These are phyloP conservation scores for Malbranchea zuffiana DNA, from an alignment of 2,329 filamentous ascomycete genomes.

Conservation along the genomic window DNA sequence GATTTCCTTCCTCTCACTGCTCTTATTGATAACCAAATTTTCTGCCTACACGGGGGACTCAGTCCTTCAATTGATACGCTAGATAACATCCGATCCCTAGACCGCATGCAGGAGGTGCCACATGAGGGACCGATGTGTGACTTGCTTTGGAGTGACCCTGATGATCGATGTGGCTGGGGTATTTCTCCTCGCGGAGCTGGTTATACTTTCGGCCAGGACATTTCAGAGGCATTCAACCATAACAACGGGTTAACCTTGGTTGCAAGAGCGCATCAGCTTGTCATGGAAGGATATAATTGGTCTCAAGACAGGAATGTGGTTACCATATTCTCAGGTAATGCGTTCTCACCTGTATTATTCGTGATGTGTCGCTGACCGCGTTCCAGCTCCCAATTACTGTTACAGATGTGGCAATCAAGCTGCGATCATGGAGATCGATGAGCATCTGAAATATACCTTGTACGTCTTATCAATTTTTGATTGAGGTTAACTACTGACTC, in stretches of 20 bases:
- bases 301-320: slow-evolving; percentile 92
- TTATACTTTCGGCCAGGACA: slow-evolving; percentile 56
- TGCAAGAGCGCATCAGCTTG: slow-evolving; percentile 61
- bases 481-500: slow-evolving; percentile 3
- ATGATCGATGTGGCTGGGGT: slow-evolving; percentile 60
- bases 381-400: slow-evolving; percentile 87
- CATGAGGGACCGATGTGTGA: slow-evolving; percentile 70
- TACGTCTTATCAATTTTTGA: slow-evolving; percentile 45
- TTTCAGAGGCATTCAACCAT: slow-evolving; percentile 66
- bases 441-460: slow-evolving; percentile 99
- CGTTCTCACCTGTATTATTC: too few species aligned
- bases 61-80: slow-evolving; percentile 63
- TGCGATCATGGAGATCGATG: slow-evolving; percentile 99
- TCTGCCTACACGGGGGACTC: slow-evolving; percentile 62
- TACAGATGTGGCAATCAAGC: slow-evolving; percentile 98
- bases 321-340: slow-evolving; percentile 45
- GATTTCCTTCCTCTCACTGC: slow-evolving; percentile 65
- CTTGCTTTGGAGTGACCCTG: slow-evolving; percentile 65
- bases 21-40: slow-evolving; percentile 61
- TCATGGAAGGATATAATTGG: slow-evolving; percentile 76
- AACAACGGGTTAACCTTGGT: slow-evolving; percentile 63
- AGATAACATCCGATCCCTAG: slow-evolving; percentile 64
- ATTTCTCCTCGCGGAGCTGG: slow-evolving; percentile 58
- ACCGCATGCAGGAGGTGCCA: slow-evolving; percentile 63
- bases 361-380: slow-evolving; percentile 15